Evolutionary conservation across 176 grass and related monocot genomes (phyloP), one percentile per base, ranked within the genome.

Genomic region (Rhynchospora breviuscula): DNA sequence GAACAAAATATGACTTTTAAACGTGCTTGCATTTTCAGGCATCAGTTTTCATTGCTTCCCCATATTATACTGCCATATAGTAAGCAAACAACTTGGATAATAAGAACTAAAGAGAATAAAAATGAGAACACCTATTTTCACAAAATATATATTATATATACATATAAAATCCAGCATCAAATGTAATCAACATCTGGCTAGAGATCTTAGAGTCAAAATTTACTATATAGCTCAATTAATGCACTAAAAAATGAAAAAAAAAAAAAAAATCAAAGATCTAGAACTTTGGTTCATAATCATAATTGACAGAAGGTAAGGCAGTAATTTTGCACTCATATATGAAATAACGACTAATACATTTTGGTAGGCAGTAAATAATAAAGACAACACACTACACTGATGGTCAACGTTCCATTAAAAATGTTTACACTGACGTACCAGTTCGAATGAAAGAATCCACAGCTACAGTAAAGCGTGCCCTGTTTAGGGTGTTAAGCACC

Each of bases 391-490:
- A 77, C 22, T 56, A 77, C 31, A 56, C 10, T 8, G 73, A 31
- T 56, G 29, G 10, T 54, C 23, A 77, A 77, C 22, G 56, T 33
- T 51, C 72, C 46, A 31, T 46, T 0, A 11, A 88, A 79, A 1
- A 74, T 9, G 81, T 61, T 10, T 64, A 22, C 53, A 71, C 52
- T 84, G 57, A 56, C 85, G 3, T 91, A 96, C 97, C 97, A 76
- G 93, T 99, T 77, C 92, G 96, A 89, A 99, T 96, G 74, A 99
- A 99, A 21, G 97, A 99, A 89, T 99, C 89, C 78, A 99, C 97
- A 47, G 97, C 93, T 52, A 99, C 97, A 0, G 93, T 96, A 79
- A 99, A 99, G 56, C 97, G 93, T 77, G 89, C 97, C 46, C 91
- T 96, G 68, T 99, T 99, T 87, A 99, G 60, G 59, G 97, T 99